Base-by-base conservation (phyloP, 192 early-diverging fungal species). In the Dissophora ornata region DNA sequence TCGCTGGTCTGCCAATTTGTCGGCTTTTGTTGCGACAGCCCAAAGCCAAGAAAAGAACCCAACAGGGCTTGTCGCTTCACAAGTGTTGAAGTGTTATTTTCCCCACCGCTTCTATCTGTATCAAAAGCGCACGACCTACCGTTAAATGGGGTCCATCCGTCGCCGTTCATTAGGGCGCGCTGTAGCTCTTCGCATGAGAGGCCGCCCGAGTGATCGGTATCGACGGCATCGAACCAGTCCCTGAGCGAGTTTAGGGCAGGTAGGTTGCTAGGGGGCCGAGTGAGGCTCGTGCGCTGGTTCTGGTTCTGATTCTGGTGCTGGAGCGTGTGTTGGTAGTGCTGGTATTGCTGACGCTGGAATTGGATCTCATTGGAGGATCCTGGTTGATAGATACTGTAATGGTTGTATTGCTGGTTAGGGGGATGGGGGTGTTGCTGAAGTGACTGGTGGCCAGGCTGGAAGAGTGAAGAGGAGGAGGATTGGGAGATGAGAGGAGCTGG, bases 61-160 rank as follows among this genome's bases (percentile, higher is more conserved):
- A n/a, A n/a, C n/a, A n/a, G n/a, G n/a, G n/a, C n/a, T n/a, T n/a
- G n/a, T n/a, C n/a, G n/a, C n/a, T n/a, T n/a, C n/a, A n/a, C n/a
- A n/a, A n/a, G n/a, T n/a, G n/a, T n/a, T n/a, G n/a, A n/a, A n/a
- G n/a, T n/a, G n/a, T n/a, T n/a, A n/a, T n/a, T n/a, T n/a, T n/a
- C n/a, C n/a, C n/a, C n/a, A n/a, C n/a, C n/a, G n/a, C n/a, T n/a
- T n/a, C n/a, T n/a, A n/a, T n/a, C n/a, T n/a, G n/a, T n/a, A n/a
- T n/a, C n/a, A n/a, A n/a, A n/a, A n/a, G n/a, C n/a, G n/a, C n/a
- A n/a, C n/a, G n/a, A 33, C 71, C 16, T 75, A 75, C 71, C 69
- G 77, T 87, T 88, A 83, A 91, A 91, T 8, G 70, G 86, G 52
- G 83, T 88, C 86, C 84, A 88, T 65, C 88, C 90, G 25, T 85